phyloP scores from a whole-genome alignment of 257 asterid species.

The Eucommia ulmoides region DNA sequence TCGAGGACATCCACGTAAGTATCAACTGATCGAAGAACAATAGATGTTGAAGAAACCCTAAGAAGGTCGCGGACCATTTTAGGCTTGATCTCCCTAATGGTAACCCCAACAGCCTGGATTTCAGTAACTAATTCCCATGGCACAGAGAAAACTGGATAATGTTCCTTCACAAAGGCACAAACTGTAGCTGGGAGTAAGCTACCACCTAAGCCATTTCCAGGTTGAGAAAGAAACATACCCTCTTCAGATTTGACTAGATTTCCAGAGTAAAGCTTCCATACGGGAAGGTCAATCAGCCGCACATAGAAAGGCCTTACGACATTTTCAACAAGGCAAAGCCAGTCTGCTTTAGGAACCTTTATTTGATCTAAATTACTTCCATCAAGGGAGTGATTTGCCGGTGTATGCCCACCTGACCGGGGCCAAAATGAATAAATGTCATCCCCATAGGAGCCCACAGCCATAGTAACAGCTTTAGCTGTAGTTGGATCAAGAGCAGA shows the following conservation, averaged over 20 bases:
- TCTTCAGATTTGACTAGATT: constrained; percentile 77
- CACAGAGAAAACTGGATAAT: constrained; percentile 91
- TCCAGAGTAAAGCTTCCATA: constrained; percentile 91
- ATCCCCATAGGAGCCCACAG: constrained; percentile 50
- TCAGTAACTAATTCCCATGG: constrained; percentile 96
- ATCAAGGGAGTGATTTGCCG: constrained; percentile 20
- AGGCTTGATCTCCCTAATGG: constrained; percentile 81
- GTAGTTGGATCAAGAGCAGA: constrained; percentile 54
- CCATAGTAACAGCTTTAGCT: constrained; percentile 37
- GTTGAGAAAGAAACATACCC: constrained; percentile 97
- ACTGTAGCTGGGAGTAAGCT: constrained; percentile 78
- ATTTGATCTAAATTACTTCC: constrained; percentile 23
- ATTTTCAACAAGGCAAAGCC: constrained; percentile 63
- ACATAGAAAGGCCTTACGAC: constrained; percentile 74
- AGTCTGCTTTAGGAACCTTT: constrained; percentile 50
- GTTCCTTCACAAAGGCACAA: constrained; percentile 90
- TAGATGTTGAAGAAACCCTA: constrained; percentile 56
- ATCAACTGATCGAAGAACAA: constrained; percentile 53
- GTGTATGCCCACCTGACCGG: constrained; percentile 34
- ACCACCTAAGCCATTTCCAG: constrained; percentile 72
- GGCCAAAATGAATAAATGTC: constrained; percentile 89
- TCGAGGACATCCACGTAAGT: constrained; percentile 83
- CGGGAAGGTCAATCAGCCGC: constrained; percentile 73
- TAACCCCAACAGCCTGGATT: constrained; percentile 69
- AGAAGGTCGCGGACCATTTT: constrained; percentile 92